A percentile compares a stretch with the other conserved stretches of the same genome.
Conservation (phyloP, 2,329 filamentous ascomycete species). For the Scedosporium dehoogii region DNA sequence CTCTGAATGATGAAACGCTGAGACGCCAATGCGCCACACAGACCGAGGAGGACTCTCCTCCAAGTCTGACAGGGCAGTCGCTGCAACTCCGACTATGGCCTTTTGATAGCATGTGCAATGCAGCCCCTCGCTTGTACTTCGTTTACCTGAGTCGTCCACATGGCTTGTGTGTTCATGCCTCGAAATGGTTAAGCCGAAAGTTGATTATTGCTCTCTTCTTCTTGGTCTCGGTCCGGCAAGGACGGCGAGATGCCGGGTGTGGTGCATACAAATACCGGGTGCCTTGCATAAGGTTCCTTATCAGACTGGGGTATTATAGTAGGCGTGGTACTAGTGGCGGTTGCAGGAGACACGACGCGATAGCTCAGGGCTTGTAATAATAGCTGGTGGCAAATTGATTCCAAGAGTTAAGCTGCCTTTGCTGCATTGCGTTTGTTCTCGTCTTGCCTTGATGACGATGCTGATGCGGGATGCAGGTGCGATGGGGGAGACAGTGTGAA, state of each 20-base stretch:
- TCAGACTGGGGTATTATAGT: not conserved
- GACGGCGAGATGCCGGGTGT: not conserved
- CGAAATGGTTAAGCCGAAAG: not conserved
- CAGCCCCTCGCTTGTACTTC: not conserved
- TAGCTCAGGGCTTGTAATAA: too few relatives aligned
- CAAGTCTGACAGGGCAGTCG: not conserved
- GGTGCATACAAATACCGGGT: slow-evolving; percentile 1
- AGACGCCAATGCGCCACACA: not conserved
- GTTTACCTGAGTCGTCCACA: not conserved
- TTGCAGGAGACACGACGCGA: not conserved
- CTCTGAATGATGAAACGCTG: not conserved
- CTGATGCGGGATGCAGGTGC: too few relatives aligned
- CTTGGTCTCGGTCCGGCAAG: not conserved
- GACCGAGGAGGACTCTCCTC: not conserved
- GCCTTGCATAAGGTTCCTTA: slow-evolving; percentile 3
- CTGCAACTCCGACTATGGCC: not conserved
- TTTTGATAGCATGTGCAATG: not conserved
- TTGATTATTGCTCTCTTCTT: not conserved
- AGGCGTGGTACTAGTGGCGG: not conserved
- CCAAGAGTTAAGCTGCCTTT: too few relatives aligned
- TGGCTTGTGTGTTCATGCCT: not conserved
- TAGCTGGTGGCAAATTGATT: too few relatives aligned
- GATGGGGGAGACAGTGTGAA: too few relatives aligned
- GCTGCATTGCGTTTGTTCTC: not conserved
- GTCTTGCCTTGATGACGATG: too few relatives aligned